phyloP scores from a whole-genome alignment of 495 filamentous ascomycete species.

The Bathelium albidoporum region DNA sequence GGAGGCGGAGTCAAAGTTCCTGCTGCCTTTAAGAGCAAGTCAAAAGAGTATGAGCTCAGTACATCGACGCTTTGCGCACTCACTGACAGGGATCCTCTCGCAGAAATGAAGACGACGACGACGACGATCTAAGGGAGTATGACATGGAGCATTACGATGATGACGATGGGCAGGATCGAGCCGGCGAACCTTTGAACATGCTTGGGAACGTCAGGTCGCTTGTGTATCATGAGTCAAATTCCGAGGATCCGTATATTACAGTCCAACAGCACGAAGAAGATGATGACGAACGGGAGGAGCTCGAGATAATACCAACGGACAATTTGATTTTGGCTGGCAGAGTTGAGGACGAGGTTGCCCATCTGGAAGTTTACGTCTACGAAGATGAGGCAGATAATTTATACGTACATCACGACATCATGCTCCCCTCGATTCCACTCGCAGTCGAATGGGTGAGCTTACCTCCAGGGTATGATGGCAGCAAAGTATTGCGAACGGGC shows the following conservation, averaged over 20 bases:
- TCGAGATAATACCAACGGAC: slow-evolving; percentile 85
- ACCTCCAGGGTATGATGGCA: slow-evolving; percentile 56
- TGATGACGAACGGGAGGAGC: slow-evolving; percentile 83
- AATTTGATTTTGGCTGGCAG: slow-evolving; percentile 86
- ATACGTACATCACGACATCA: slow-evolving; percentile 98
- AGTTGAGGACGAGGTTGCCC: slow-evolving; percentile 92
- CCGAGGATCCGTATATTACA: slow-evolving; percentile 92
- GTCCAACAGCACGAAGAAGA: slow-evolving; percentile 68
- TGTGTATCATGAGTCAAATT: slow-evolving; percentile 84
- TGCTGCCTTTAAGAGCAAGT: slow-evolving; percentile 10
- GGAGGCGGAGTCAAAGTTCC: slow-evolving; percentile 20
- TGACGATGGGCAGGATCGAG: slow-evolving; percentile 45
- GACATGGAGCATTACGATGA: slow-evolving; percentile 91
- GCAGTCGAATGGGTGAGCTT: slow-evolving; percentile 92
- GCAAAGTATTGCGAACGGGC: slow-evolving; percentile 15
- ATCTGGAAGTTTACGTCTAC: slow-evolving; percentile 95
- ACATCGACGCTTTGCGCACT: not conserved
- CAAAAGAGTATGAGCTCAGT: slow-evolving; percentile 6
- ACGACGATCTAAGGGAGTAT: slow-evolving; percentile 89
- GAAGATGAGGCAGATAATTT: slow-evolving; percentile 90
- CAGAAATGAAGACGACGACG: slow-evolving; percentile 64
- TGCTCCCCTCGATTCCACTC: slow-evolving; percentile 93
- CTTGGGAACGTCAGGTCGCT: slow-evolving; percentile 90
- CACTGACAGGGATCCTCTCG: not conserved
- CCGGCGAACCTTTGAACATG: slow-evolving; percentile 67